Base-by-base conservation (phyloP, 192 early-diverging fungal genomes). In the Coemansia sp. region DNA sequence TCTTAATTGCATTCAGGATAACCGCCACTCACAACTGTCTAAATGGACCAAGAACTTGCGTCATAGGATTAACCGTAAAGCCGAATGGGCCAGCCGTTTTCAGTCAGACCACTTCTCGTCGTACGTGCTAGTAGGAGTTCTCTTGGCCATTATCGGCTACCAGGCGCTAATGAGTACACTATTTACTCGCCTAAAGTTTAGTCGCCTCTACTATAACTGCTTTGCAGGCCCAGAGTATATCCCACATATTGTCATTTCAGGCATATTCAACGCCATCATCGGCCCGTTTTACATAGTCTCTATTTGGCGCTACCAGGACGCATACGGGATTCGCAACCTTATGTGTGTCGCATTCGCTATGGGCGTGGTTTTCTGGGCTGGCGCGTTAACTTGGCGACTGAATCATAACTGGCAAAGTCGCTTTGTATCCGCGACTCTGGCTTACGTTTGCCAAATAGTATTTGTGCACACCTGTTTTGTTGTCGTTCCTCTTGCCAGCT, bases 231-330 rank as follows among this genome's bases (percentile, higher is more conserved):
- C 15, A 0, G 51, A 41, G 40, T 58, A 46, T 48, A n/a, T 63
- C 11, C 54, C 68, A 23, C 55, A 53, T 18, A 33, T 37, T 0
- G 19, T 59, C 4, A 32, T 51, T 1, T 21, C 51, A 1, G 68
- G 60, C 0, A 37, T 70, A 26, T 63, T 70, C 47, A 63, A 63
- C 40, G 8, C 56, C 2, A 38, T 55, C 18, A 37, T 70, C 6
- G 32, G 34, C 7, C 68, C 60, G n/a, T 14, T 11, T 19, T 70
- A 63, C 19, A 34, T 39, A 1, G 11, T 54, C 14, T 3, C 63
- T 14, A 59, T 70, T 19, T 70, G 68, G 68, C 22, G 30, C 7
- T 63, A 55, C 21, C 45, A 55, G n/a, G 68, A 70, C n/a, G 60
- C 68, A 0, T 70, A 70, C 51, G 60, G 60, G 29, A 70, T 70